A percentile compares a stretch with the other conserved stretches of the same genome.
These are phyloP conservation scores for Eimeria zaria DNA, from an alignment of 169 alveolate genomes.

Conservation along the genomic window DNA sequence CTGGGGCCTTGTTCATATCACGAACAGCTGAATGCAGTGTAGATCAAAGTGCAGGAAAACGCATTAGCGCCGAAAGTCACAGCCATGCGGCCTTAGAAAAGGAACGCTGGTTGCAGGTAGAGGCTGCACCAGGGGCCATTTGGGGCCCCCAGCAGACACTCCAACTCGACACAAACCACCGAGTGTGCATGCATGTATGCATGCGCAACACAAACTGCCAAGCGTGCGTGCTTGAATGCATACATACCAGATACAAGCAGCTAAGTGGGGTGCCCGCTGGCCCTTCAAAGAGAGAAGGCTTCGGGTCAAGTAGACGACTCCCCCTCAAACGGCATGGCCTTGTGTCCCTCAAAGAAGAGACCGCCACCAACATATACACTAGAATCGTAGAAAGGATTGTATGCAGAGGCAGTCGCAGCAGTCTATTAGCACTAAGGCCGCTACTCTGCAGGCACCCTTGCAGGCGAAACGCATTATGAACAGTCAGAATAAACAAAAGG, in stretches of 20 bases:
- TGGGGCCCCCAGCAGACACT: neutral
- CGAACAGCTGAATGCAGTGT: neutral
- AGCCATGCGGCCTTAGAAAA: slow-evolving; percentile 1
- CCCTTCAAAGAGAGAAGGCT: neutral
- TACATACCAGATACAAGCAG: neutral
- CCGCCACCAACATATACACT: neutral
- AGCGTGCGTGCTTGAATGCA: neutral
- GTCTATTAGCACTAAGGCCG: neutral
- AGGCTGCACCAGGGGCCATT: slow-evolving; percentile 9
- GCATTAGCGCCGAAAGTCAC: neutral
- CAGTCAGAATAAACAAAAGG: neutral
- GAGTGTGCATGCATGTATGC: neutral
- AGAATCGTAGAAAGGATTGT: neutral
- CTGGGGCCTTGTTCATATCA: neutral
- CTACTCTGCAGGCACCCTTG: neutral
- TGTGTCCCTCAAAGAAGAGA: neutral
- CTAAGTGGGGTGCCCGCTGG: neutral
- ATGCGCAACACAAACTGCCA: neutral
- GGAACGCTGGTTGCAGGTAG: neutral
- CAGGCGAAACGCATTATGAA: neutral
- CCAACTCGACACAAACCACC: neutral
- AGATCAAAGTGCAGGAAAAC: neutral
- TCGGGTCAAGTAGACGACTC: neutral
- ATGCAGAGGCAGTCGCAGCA: neutral
- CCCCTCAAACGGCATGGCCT: neutral